A percentile compares a stretch with the other conserved stretches of the same genome.
phyloP scores from a whole-genome alignment of 78 protist genomes.

The Guillardia theta region DNA sequence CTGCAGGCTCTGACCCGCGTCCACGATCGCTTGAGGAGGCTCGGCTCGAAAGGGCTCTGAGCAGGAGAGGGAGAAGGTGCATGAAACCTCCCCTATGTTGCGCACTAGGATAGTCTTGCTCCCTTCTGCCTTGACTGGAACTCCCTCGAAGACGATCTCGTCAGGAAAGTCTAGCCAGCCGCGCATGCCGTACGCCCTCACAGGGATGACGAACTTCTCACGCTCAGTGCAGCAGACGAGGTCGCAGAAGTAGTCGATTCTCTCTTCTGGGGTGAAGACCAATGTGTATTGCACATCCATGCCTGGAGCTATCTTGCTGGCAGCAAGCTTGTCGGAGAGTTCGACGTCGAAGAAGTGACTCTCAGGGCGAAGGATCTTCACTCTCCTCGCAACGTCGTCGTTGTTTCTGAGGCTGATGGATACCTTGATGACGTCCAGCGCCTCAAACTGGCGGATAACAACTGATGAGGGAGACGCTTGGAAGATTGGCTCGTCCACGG shows the following conservation, averaged over 20 bases:
- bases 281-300: conserved; percentile 41
- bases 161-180: conserved; percentile 46
- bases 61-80: neutral
- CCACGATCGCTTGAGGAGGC: neutral
- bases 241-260: conserved; percentile 57
- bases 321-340: neutral
- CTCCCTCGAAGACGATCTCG: conserved; percentile 22
- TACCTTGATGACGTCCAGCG: conserved; percentile 9
- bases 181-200: conserved; percentile 69
- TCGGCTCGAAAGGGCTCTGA: neutral
- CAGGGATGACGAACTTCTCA: conserved; percentile 67
- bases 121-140: conserved; percentile 34
- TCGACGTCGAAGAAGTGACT: conserved; percentile 33
- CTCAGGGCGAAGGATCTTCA: conserved; percentile 48
- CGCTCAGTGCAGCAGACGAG: conserved; percentile 60
- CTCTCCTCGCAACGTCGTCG: conserved; percentile 31
- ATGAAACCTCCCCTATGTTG: conserved; percentile 57
- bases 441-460: conserved; percentile 43
- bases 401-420: neutral
- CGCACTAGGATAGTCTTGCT: conserved; percentile 39
- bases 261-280: neutral
- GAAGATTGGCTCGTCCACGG: conserved; percentile 60
- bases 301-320: conserved; percentile 61
- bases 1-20: conserved; percentile 35
- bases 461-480: conserved; percentile 63